Conservation (phyloP, 2,329 filamentous ascomycete species). For the Pseudogymnoascus sp. region DNA sequence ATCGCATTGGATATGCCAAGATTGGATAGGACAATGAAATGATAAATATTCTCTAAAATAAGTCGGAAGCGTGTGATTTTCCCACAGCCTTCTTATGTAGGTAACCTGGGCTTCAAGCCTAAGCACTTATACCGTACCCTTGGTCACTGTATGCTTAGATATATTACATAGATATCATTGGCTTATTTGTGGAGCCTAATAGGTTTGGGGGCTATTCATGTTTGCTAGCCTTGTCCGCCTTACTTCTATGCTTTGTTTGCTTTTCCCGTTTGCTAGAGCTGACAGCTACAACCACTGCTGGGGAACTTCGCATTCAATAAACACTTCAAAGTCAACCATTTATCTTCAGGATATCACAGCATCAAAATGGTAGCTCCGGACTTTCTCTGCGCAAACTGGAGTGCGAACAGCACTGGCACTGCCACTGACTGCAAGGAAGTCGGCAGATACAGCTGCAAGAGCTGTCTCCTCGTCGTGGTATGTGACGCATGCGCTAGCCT, state of each 20-base stretch:
- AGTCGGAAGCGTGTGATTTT: background rate
- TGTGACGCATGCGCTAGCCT: background rate
- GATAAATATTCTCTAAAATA: background rate
- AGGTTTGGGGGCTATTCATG: background rate
- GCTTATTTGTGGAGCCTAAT: background rate
- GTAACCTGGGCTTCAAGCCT: background rate
- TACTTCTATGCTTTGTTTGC: background rate
- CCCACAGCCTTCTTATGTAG: background rate
- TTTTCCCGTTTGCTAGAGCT: background rate
- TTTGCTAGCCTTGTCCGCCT: background rate
- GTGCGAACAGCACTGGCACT: background rate
- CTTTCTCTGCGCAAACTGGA: background rate
- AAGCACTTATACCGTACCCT: background rate
- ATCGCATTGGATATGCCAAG: background rate
- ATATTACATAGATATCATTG: background rate
- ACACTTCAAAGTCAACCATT: background rate
- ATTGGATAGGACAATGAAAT: background rate
- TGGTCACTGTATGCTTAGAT: background rate
- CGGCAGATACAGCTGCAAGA: background rate
- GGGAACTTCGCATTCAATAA: background rate
- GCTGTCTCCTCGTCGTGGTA: background rate
- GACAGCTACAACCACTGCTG: background rate
- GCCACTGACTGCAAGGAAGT: background rate
- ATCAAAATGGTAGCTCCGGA: background rate
- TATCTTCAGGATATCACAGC: background rate